These are phyloP conservation scores for Erythrophleum fordii DNA, from an alignment of 306 rosid genomes.

Conservation along the genomic window DNA sequence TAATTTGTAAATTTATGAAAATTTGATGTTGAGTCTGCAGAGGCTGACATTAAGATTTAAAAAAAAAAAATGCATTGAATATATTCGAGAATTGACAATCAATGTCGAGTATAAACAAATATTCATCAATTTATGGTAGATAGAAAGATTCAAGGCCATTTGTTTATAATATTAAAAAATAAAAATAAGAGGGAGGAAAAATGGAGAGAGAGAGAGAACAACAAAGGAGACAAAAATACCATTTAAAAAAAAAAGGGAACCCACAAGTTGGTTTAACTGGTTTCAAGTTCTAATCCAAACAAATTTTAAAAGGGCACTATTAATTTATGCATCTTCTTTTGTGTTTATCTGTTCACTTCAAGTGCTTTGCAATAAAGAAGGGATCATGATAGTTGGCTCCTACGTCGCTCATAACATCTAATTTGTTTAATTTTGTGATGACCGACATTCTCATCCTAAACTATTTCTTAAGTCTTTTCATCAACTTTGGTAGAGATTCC, in stretches of 20 bases:
- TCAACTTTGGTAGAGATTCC: slow-evolving; percentile 29
- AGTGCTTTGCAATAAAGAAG: background rate
- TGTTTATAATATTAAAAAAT: no score
- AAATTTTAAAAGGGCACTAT: background rate
- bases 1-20: no score
- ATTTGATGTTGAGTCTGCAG: no score
- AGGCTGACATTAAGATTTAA: no score
- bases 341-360: background rate
- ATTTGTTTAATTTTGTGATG: slow-evolving; percentile 36
- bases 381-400: slow-evolving; percentile 5
- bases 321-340: background rate
- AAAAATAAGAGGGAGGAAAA: no score
- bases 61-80: no score
- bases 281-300: background rate
- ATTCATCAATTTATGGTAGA: no score
- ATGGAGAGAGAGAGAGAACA: background rate
- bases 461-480: background rate
- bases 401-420: background rate
- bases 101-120: no score
- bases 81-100: no score
- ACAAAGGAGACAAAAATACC: background rate
- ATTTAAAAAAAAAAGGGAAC: background rate
- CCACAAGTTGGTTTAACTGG: background rate
- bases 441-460: slow-evolving; percentile 37
- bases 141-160: no score